A percentile compares a stretch with the other conserved stretches of the same genome.
phyloP scores from a whole-genome alignment of 768 basidiomycete species.

The Lactarius tabidus region DNA sequence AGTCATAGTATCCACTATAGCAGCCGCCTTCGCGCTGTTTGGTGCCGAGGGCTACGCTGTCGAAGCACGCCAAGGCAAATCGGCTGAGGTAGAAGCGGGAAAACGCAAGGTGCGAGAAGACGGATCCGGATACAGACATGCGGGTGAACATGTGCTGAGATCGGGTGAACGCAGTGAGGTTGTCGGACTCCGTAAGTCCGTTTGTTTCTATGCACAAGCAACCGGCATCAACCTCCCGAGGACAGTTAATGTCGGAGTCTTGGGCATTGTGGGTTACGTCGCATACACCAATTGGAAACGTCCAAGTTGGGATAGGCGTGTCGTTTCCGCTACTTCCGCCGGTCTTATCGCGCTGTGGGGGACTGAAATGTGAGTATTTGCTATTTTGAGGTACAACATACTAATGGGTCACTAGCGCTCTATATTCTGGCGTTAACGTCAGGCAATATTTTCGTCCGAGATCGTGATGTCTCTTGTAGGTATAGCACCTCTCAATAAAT shows the following conservation, averaged over 20 bases:
- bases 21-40: constrained; percentile 54
- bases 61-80: constrained; percentile 57
- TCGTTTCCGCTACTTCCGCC: constrained; percentile 52
- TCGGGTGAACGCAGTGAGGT: constrained; percentile 65
- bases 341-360: constrained; percentile 59
- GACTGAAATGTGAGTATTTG: constrained; percentile 57
- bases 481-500: too few species aligned
- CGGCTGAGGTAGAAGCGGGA: constrained; percentile 53
- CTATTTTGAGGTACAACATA: neutral
- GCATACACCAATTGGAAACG: constrained; percentile 63
- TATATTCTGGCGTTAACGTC: neutral
- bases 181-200: constrained; percentile 52
- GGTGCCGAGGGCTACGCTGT: constrained; percentile 58
- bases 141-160: constrained; percentile 53
- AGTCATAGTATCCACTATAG: constrained; percentile 49
- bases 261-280: constrained; percentile 61
- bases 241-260: constrained; percentile 59
- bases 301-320: constrained; percentile 59
- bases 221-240: neutral
- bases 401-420: neutral
- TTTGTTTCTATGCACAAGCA: neutral
- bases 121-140: constrained; percentile 47
- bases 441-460: neutral
- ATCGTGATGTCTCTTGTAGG: neutral
- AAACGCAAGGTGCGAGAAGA: constrained; percentile 52